A percentile compares a stretch with the other conserved stretches of the same genome.
These are phyloP conservation scores for Pseudozyma sp. DNA, from an alignment of 1,284 basidiomycete species.

Conservation along the genomic window DNA sequence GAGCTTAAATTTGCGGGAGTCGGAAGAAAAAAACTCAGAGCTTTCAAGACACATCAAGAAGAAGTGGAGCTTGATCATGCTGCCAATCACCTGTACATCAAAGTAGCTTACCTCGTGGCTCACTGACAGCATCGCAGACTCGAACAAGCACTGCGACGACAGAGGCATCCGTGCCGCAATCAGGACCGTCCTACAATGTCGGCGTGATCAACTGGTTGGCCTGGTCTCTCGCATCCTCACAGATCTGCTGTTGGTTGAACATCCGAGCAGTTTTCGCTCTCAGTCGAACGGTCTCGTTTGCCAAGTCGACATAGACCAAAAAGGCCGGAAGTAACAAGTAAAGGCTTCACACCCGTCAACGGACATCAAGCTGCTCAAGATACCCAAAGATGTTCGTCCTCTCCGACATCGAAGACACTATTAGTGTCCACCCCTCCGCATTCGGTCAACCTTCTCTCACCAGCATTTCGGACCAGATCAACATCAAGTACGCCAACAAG, in stretches of 20 bases:
- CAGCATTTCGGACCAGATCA: constrained; percentile 81
- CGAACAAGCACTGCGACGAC: too few relatives aligned
- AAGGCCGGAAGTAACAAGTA: too few relatives aligned
- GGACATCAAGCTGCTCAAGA: too few relatives aligned
- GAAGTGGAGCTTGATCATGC: constrained; percentile 26
- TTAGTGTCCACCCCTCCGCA: constrained; percentile 80
- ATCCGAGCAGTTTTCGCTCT: not conserved
- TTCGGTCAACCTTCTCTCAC: constrained; percentile 79
- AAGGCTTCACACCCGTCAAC: too few relatives aligned
- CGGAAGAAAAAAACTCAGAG: constrained; percentile 26
- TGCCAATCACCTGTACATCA: not conserved
- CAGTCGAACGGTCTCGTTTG: too few relatives aligned
- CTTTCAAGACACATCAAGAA: constrained; percentile 3
- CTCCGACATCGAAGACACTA: constrained; percentile 75
- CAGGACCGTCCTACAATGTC: constrained; percentile 8
- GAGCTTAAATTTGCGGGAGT: constrained; percentile 18
- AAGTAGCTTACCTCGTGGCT: not conserved
- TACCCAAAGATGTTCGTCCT: constrained; percentile 56
- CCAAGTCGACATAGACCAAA: too few relatives aligned
- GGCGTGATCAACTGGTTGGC: constrained; percentile 1
- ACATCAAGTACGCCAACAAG: constrained; percentile 93
- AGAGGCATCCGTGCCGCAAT: not conserved
- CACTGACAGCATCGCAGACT: too few relatives aligned
- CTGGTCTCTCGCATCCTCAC: not conserved
- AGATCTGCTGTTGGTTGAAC: not conserved